Evolutionary conservation across 1,284 basidiomycete species (phyloP).

Genomic region (Cryptococcus amylolentus): DNA sequence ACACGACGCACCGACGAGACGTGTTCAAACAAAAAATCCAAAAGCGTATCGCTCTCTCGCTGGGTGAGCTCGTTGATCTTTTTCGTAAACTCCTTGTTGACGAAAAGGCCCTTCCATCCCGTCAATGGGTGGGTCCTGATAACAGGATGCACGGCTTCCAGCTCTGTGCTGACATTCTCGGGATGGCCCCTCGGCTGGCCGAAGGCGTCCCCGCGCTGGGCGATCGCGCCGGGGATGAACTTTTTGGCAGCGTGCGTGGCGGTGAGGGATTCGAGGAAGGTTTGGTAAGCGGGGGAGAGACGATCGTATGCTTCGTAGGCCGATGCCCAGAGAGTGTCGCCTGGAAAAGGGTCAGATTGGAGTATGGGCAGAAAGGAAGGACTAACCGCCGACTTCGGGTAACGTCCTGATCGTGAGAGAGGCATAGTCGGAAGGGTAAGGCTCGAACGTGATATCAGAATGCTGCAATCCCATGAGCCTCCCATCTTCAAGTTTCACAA

Average conservation of each 20-base stretch:
- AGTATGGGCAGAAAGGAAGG: constrained; percentile 9
- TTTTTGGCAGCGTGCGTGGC: constrained; percentile 59
- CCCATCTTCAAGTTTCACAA: neutral
- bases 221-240: constrained; percentile 52
- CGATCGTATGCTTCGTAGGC: constrained; percentile 54
- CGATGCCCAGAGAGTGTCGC: constrained; percentile 49
- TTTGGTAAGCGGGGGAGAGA: constrained; percentile 34
- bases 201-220: constrained; percentile 11
- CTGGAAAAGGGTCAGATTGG: constrained; percentile 19
- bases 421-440: constrained; percentile 55
- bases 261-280: constrained; percentile 45
- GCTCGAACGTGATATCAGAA: constrained; percentile 68
- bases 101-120: constrained; percentile 73
- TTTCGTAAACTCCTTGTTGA: constrained; percentile 62
- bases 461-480: constrained; percentile 15
- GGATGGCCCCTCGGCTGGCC: constrained; percentile 55
- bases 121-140: constrained; percentile 56
- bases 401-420: constrained; percentile 27
- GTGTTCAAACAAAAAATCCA: constrained; percentile 50
- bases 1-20: constrained; percentile 54
- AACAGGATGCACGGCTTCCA: constrained; percentile 62
- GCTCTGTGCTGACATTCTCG: constrained; percentile 58
- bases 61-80: constrained; percentile 60
- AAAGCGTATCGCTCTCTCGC: constrained; percentile 55
- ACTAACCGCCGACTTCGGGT: constrained; percentile 4